phyloP scores from a whole-genome alignment of 257 asterid species.

The Solanum piurae region DNA sequence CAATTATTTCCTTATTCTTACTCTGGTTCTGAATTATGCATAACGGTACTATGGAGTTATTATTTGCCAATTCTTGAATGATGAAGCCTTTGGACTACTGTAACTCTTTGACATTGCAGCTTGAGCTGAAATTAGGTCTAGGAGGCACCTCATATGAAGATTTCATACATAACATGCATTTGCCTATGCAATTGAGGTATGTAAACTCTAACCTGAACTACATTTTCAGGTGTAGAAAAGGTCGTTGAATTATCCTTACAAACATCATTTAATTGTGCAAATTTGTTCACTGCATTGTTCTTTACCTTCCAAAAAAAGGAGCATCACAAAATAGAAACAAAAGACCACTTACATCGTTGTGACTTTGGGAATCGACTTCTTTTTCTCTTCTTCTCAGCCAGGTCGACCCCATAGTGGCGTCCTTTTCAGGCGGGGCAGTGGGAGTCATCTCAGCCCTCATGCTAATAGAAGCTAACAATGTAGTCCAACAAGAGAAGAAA shows the following conservation, averaged over 20 bases:
- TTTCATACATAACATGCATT: constrained; percentile 60
- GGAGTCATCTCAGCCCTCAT: constrained; percentile 85
- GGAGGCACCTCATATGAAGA: constrained; percentile 90
- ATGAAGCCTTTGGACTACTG: background rate
- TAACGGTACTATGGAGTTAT: background rate
- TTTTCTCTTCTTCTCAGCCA: constrained; percentile 36
- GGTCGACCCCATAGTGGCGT: constrained; percentile 95
- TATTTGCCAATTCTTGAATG: background rate
- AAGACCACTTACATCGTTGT: background rate
- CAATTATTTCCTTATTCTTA: background rate
- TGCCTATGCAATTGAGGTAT: constrained; percentile 85
- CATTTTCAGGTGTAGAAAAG: background rate
- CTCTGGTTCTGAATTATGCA: background rate
- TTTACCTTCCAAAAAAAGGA: background rate
- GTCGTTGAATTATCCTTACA: background rate
- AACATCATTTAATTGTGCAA: background rate
- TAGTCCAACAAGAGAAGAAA: constrained; percentile 78
- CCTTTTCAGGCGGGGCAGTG: constrained; percentile 96
- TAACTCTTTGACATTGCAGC: constrained; percentile 34
- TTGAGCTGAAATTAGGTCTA: constrained; percentile 78
- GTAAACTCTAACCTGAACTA: background rate
- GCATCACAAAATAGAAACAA: background rate
- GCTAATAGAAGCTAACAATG: constrained; percentile 82
- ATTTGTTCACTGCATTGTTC: background rate
- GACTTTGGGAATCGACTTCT: background rate